Evolutionary conservation across 257 asterid species (phyloP), one percentile per base, ranked within the genome.

Genomic region (Galeopsis tetrahit): DNA sequence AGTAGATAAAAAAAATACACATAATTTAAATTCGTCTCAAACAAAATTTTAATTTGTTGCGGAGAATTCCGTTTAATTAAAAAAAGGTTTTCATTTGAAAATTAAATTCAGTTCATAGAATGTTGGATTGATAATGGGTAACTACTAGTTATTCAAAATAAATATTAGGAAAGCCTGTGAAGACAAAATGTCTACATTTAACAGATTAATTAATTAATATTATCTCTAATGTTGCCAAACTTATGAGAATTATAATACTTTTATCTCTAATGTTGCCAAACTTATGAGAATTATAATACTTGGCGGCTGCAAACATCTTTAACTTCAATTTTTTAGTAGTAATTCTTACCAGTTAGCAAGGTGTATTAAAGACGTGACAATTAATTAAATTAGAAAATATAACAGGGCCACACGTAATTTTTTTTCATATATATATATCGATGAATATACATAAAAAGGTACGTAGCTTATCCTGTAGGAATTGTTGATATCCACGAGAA

Each of bases 401-500:
- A 33, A 66, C n/a, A 10, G 39, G 53, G 39, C 51, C 69, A 63
- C 48, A 38, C 6, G 13, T 38, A 36, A 2, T 7, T 1, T 31
- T 36, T n/a, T n/a, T n/a, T n/a, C n/a, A n/a, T n/a, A 1, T 17
- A 8, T 6, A 21, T 6, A 7, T 55, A 21, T 32, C n/a, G n/a
- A n/a, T n/a, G n/a, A n/a, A 4, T 59, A 59, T 59, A 34, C n/a
- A 48, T 13, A 32, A 60, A 60, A 75, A 79, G 28, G 28, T 21
- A 21, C 28, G 28, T 21, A 21, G 76, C 80, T 82, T 81, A 88
- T 81, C 87, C 77, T 38, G 32, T 40, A 42, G 34, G 51, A 77
- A 44, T 69, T 63, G 61, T 44, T 73, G 58, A 76, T 68, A 76
- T 79, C 83, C 85, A 77, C 80, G 64, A 65, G 73, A 80, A 69